These are phyloP conservation scores for Aspergillus eucalypticola DNA, from an alignment of 2,329 filamentous ascomycete species.

Conservation along the genomic window DNA sequence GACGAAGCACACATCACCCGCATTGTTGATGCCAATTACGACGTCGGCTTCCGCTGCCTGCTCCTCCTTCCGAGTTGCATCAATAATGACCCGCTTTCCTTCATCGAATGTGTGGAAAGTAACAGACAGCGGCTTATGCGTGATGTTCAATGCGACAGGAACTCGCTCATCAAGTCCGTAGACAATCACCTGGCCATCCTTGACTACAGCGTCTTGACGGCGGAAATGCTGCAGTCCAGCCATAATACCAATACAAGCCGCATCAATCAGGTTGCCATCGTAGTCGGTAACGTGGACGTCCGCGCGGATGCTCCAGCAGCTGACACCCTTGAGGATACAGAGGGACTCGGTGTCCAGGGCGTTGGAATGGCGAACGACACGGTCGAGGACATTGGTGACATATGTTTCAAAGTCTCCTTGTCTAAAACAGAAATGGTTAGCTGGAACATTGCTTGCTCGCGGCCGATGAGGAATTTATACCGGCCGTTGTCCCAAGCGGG, in stretches of 20 bases:
- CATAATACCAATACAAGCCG: slow-evolving; percentile 81
- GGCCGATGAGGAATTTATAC: slow-evolving; percentile 42
- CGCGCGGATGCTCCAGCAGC: slow-evolving; percentile 87
- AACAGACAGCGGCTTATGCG: slow-evolving; percentile 88
- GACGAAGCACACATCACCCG: slow-evolving; percentile 87
- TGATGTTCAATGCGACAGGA: slow-evolving; percentile 83
- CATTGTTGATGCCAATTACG: slow-evolving; percentile 80
- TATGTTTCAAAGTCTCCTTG: slow-evolving; percentile 82
- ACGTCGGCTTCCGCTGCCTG: slow-evolving; percentile 65
- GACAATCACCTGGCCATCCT: slow-evolving; percentile 79
- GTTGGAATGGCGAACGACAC: slow-evolving; percentile 86
- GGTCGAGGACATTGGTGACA: slow-evolving; percentile 85
- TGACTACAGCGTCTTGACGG: slow-evolving; percentile 83
- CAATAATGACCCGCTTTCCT: slow-evolving; percentile 46
- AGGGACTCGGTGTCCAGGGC: slow-evolving; percentile 94
- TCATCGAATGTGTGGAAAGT: slow-evolving; percentile 78
- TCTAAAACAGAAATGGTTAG: slow-evolving; percentile 39
- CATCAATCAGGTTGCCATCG: slow-evolving; percentile 87
- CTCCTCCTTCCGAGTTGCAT: slow-evolving; percentile 53
- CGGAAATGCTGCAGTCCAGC: slow-evolving; percentile 88
- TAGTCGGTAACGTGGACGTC: slow-evolving; percentile 90
- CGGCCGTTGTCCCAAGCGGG: slow-evolving; percentile 84
- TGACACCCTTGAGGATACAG: slow-evolving; percentile 85
- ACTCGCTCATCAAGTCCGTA: slow-evolving; percentile 84
- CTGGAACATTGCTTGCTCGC: background rate